Evolutionary conservation across 2,329 filamentous ascomycete species (phyloP), one percentile per base, ranked within the genome.

Genomic region (Aspergillus thermomutatus): DNA sequence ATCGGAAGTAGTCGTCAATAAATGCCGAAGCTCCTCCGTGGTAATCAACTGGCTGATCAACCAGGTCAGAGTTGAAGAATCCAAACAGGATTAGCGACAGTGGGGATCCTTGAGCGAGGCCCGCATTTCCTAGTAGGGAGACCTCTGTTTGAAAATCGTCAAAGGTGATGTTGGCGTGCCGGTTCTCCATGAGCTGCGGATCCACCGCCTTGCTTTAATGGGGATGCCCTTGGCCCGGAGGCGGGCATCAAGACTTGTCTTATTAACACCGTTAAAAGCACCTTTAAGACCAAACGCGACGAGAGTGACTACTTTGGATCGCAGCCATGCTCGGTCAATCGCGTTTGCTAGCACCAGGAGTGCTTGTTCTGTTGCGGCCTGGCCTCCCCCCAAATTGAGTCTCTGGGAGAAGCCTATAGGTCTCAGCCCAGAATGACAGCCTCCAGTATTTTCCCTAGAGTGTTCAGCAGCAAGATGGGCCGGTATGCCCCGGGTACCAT

Each of bases 1-100:
- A 67, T 8, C 53, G 47, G 43, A 63, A 67, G 31, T 66, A 76
- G 55, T 66, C 69, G 56, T 60, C 62, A 40, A 62, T 71, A 56
- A 68, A 77, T 49, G 59, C 64, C 27, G 57, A 70, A 34, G 66
- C 63, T 9, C 68, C 69, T 21, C 67, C 56, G n/a, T 62, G 34
- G 25, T 9, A 50, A 43, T 58, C 25, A 10, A 66, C 59, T 0
- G 55, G 52, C 41, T 67, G 56, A 34, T 76, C 59, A 2, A 76
- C 69, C 8, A 75, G 65, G 48, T 75, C 68, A 26, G 66, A 66
- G 50, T 76, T 75, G 56, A 71, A 75, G 63, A 74, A 72, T 17
- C 71, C 63, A 54, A 72, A 76, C 3, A 74, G 58, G 10, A 73
- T 68, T 1, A 65, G 70, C 0, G 70, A 77, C 0, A 77, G 56